phyloP scores from a whole-genome alignment of 2,329 filamentous ascomycete species.

The Metarhizium robertsii region DNA sequence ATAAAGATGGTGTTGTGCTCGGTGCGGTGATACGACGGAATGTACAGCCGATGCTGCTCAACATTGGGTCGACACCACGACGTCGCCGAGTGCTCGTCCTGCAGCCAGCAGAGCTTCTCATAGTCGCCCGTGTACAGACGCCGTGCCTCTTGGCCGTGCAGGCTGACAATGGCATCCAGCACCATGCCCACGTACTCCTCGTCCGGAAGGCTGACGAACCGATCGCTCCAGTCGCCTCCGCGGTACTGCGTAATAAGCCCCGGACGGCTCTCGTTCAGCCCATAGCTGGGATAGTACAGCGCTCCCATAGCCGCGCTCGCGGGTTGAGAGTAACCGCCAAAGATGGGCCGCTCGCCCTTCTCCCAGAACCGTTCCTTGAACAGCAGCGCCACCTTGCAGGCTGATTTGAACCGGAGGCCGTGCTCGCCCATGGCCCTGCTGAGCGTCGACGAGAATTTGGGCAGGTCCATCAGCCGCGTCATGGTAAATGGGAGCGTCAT shows the following conservation, averaged over 20 bases:
- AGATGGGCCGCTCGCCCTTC: conserved; percentile 17
- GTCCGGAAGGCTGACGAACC: conserved; percentile 5
- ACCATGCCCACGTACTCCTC: conserved; percentile 4
- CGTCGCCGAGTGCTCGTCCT: conserved; percentile 45
- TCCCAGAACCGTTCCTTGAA: conserved; percentile 40
- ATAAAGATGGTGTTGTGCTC: conserved; percentile 33
- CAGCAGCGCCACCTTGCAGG: conserved; percentile 38
- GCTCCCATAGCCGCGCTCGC: conserved; percentile 5
- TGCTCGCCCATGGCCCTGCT: conserved; percentile 16
- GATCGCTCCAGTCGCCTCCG: conserved; percentile 7
- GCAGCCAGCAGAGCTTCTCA: conserved; percentile 49
- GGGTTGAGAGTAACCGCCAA: conserved; percentile 30
- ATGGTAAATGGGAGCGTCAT: conserved; percentile 27
- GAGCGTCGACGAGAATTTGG: conserved; percentile 21
- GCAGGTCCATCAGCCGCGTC: conserved; percentile 27
- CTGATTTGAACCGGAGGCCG: conserved; percentile 13
- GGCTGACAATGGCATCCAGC: conserved; percentile 2
- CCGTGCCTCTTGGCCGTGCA: conserved; percentile 29
- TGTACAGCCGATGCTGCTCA: conserved; percentile 48
- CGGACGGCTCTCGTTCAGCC: conserved; percentile 39
- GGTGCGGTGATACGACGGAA: conserved; percentile 52
- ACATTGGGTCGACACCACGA: conserved; percentile 43
- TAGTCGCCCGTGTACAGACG: conserved; percentile 49
- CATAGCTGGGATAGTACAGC: conserved; percentile 43
- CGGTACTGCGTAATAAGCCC: conserved; percentile 30